Base-by-base conservation (phyloP, 108 stramenopile species). In the Thalassiosira profunda region DNA sequence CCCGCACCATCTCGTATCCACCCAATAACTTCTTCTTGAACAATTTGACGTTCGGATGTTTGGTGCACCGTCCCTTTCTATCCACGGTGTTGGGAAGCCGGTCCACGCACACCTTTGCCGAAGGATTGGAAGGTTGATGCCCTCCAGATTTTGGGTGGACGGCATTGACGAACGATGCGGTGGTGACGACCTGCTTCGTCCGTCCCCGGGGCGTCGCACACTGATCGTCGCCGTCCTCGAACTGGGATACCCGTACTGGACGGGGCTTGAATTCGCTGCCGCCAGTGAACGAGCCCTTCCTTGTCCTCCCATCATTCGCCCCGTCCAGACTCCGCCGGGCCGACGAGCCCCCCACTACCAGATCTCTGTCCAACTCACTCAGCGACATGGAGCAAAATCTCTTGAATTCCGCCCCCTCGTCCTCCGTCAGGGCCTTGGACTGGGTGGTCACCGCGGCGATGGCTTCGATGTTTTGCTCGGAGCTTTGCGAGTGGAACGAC, bases 21-120 rank as follows among this genome's bases (percentile, higher is more conserved):
- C 47, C 47, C 47, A 48, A 11, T 26, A 48, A 48, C 47, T 48
- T 48, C 47, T 48, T 48, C 14, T 48, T 48, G 47, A 26, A 48
- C 47, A 48, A 48, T 48, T 48, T 48, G 47, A 26, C 11, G 24
- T 48, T 23, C 17, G 47, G 47, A 20, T 48, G 47, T 23, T 4
- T 26, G 11, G 24, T 48, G n/a, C 47, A 48, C 14, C 47, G n/a
- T 3, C 47, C 47, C 24, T 1, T 9, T 48, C 29, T 48, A 4
- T 48, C 47, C 11, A 23, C 24, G 29, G 24, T 48, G 1, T 48
- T 10, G n/a, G 47, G 42, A 18, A 1, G 11, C 29, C 6, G 0
- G 24, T 23, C 2, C 4, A 43, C 42, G 11, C 38, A 40, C 38
- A 14, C 11, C 10, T 10, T 40, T 1, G 29, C 31, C 2, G 1